Evolutionary conservation across 441 rosid species (phyloP).

Genomic region (Biscutella auriculata): DNA sequence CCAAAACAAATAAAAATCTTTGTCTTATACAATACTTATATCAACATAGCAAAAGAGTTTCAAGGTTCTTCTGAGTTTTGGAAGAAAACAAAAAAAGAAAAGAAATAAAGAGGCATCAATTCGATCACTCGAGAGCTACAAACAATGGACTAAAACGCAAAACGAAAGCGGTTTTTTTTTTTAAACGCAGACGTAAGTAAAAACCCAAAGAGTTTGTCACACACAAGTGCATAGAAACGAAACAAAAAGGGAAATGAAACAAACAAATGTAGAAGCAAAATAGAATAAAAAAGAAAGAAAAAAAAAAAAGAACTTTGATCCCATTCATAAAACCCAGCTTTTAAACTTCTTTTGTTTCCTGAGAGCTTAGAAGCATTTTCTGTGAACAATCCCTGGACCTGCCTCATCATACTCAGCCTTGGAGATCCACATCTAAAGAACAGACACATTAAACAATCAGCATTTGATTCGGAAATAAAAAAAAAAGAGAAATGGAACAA

Average conservation of each 20-base stretch:
- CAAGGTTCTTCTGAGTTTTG: slow-evolving; percentile 9
- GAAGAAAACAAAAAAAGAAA: slow-evolving; percentile 4
- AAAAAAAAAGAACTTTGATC: slow-evolving; percentile 21
- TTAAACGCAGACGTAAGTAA: slow-evolving; percentile 21
- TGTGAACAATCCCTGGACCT: slow-evolving; percentile 31
- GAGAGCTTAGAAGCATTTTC: slow-evolving; percentile 27
- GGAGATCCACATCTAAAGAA: slow-evolving; percentile 26
- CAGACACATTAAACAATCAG: background rate
- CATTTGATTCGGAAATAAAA: background rate
- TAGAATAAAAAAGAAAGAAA: background rate
- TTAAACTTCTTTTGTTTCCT: background rate
- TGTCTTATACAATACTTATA: slow-evolving; percentile 20
- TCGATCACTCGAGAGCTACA: slow-evolving; percentile 25
- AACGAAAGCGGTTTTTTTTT: slow-evolving; percentile 14
- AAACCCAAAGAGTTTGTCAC: slow-evolving; percentile 23
- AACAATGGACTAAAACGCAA: slow-evolving; percentile 24
- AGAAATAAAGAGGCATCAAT: slow-evolving; percentile 23
- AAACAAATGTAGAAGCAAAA: slow-evolving; percentile 20
- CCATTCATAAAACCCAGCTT: slow-evolving; percentile 14
- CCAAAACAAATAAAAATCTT: background rate
- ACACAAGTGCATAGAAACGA: slow-evolving; percentile 19
- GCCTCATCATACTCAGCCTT: slow-evolving; percentile 31
- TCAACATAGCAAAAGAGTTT: slow-evolving; percentile 21
- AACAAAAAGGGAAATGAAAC: slow-evolving; percentile 19
- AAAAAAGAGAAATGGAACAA: background rate